These are phyloP conservation scores for Metarhizium sp. DNA, from an alignment of 2,329 filamentous ascomycete genomes.

Conservation along the genomic window DNA sequence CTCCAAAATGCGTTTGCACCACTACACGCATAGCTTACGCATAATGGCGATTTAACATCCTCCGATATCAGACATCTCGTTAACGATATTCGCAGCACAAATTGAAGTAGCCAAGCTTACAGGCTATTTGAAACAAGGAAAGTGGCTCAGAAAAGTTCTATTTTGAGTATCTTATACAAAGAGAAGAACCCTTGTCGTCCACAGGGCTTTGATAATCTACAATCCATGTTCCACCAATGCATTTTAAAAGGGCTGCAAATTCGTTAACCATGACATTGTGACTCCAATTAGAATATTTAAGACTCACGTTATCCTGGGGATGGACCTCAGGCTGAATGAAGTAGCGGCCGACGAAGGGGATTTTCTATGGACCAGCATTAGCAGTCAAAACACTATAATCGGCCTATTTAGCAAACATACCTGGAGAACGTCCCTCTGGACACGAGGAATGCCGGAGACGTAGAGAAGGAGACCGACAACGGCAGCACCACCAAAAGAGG, in stretches of 20 bases:
- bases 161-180: constrained; percentile 28
- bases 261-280: constrained; percentile 12
- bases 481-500: constrained; percentile 47
- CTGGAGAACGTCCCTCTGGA: constrained; percentile 50
- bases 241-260: constrained; percentile 30
- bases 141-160: constrained; percentile 21
- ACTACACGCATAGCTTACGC: no score
- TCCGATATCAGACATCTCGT: neutral
- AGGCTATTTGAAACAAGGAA: neutral
- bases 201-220: constrained; percentile 18
- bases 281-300: neutral
- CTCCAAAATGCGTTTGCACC: no score
- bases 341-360: constrained; percentile 42
- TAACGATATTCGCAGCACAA: neutral
- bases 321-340: constrained; percentile 46
- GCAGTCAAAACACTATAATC: constrained; percentile 7
- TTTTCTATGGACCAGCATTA: constrained; percentile 29
- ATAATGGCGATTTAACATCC: no score
- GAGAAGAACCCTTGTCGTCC: constrained; percentile 15
- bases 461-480: constrained; percentile 50
- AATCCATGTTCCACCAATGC: constrained; percentile 13
- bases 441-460: constrained; percentile 51
- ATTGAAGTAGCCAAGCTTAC: neutral
- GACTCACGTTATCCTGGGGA: constrained; percentile 53
- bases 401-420: constrained; percentile 21